Conservation (phyloP, 1,284 basidiomycete species). For the Puccinia triticina region DNA sequence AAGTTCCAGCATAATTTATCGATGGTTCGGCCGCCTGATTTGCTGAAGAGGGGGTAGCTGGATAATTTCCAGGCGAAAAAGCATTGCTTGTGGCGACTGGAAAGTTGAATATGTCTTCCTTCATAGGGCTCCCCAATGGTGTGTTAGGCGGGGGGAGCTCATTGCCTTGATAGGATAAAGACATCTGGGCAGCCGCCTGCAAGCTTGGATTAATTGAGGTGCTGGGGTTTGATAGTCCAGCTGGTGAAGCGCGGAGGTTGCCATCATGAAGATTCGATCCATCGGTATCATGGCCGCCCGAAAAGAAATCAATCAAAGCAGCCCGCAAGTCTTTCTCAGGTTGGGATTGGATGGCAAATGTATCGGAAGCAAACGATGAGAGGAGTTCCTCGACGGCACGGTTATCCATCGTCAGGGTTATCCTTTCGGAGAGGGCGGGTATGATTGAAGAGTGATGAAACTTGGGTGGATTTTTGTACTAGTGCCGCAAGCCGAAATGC, state of each 20-base stretch:
- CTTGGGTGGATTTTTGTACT: background rate
- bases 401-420: conserved; percentile 25
- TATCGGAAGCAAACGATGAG: conserved; percentile 35
- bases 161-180: background rate
- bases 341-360: conserved; percentile 47
- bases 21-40: background rate
- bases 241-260: background rate
- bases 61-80: background rate
- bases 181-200: background rate
- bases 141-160: conserved; percentile 28
- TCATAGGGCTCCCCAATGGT: conserved; percentile 33
- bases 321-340: conserved; percentile 46
- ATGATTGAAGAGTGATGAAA: background rate
- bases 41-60: background rate
- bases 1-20: background rate
- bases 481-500: background rate
- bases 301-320: conserved; percentile 30
- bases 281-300: conserved; percentile 1
- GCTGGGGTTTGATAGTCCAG: background rate
- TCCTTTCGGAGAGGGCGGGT: background rate
- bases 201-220: background rate
- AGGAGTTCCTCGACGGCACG: conserved; percentile 33
- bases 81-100: background rate
- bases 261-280: background rate
- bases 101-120: conserved; percentile 17